Conservation (phyloP, 192 early-diverging fungal genomes). For the Linnemannia hyalina region DNA sequence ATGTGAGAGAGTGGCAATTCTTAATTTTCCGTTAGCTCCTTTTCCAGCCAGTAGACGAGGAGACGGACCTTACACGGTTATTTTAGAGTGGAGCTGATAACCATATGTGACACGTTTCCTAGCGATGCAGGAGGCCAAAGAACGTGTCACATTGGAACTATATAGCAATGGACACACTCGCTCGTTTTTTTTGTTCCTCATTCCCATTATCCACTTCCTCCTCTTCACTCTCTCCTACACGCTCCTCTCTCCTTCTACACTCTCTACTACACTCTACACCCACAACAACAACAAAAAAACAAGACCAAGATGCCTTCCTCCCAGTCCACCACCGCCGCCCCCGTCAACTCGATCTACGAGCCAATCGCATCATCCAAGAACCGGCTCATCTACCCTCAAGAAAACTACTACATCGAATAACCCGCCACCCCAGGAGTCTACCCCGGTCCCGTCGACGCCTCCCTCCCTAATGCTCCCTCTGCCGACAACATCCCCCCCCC, state of each 20-base stretch:
- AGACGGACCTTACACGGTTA: background rate
- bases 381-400: conserved; percentile 27
- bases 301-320: conserved; percentile 25
- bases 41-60: background rate
- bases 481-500: conserved; percentile 45
- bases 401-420: conserved; percentile 39
- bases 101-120: conserved; percentile 7
- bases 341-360: background rate
- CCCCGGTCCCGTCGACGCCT: conserved; percentile 44
- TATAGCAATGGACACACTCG: background rate
- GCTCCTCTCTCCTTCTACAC: background rate
- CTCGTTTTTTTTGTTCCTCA: background rate
- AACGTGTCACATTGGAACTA: background rate
- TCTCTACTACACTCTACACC: background rate
- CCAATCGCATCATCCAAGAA: background rate
- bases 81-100: background rate
- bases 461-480: conserved; percentile 24
- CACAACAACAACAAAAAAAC: background rate
- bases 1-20: too few species aligned
- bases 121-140: background rate
- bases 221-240: background rate
- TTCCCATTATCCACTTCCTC: background rate
- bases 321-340: background rate
- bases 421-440: conserved; percentile 35
- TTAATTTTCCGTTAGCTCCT: too few species aligned